Evolutionary conservation across 1,139 yeast genomes (phyloP).

Genomic region (Saccharomyces uvarum): DNA sequence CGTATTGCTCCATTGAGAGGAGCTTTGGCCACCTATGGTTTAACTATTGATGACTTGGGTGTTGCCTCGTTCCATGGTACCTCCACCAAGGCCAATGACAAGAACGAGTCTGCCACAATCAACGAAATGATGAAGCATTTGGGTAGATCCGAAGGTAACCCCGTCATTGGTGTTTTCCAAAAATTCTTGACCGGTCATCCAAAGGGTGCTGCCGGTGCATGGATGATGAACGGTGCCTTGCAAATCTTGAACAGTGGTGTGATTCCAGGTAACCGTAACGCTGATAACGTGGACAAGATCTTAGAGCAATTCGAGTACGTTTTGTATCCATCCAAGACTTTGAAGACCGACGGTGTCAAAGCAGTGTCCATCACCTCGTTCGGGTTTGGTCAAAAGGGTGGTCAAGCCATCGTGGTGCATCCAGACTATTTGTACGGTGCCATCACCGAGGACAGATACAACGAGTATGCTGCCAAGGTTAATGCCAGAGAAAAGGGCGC

Average conservation of each 20-base stretch:
- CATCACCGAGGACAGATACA: constrained; percentile 62
- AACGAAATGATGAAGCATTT: constrained; percentile 88
- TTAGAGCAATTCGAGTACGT: constrained; percentile 81
- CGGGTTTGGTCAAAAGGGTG: constrained; percentile 99
- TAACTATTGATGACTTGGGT: constrained; percentile 88
- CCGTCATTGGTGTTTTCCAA: constrained; percentile 96
- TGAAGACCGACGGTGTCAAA: constrained; percentile 93
- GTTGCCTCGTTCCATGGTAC: constrained; percentile 99
- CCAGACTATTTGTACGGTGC: constrained; percentile 89
- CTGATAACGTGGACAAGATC: constrained; percentile 83
- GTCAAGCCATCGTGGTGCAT: constrained; percentile 84
- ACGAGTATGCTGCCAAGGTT: constrained; percentile 64
- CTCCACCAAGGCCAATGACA: constrained; percentile 94
- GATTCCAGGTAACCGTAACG: constrained; percentile 98
- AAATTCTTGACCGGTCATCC: constrained; percentile 99
- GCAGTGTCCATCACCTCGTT: constrained; percentile 95
- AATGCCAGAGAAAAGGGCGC: constrained; percentile 78
- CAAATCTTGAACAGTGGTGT: constrained; percentile 88
- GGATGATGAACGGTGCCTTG: constrained; percentile 98
- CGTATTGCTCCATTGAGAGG: constrained; percentile 97
- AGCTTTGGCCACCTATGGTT: constrained; percentile 85
- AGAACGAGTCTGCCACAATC: constrained; percentile 90
- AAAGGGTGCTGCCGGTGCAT: constrained; percentile 99
- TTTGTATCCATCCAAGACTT: constrained; percentile 86
- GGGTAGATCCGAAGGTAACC: constrained; percentile 97